phyloP scores from a whole-genome alignment of 2,329 filamentous ascomycete species.

The Aspergillus sp. region DNA sequence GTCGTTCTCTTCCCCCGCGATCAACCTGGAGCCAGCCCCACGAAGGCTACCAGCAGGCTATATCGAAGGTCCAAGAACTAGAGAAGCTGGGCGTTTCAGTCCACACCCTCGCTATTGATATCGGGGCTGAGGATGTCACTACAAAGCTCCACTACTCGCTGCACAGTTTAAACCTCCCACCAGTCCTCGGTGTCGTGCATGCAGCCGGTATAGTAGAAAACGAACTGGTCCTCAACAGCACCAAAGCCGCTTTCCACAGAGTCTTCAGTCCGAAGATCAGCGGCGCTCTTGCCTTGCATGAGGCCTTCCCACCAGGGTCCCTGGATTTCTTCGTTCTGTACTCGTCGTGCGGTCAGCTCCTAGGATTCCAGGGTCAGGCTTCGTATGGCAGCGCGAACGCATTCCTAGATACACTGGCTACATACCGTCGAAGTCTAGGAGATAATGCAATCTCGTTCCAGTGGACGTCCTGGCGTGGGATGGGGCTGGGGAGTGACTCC shows the following conservation, averaged over 20 bases:
- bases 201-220: slow-evolving; percentile 8
- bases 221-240: background rate
- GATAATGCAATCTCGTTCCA: slow-evolving; percentile 11
- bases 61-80: slow-evolving; percentile 29
- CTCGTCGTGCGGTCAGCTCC: slow-evolving; percentile 11
- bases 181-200: slow-evolving; percentile 9
- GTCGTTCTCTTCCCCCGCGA: slow-evolving; percentile 38
- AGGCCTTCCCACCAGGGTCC: slow-evolving; percentile 1
- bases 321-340: slow-evolving; percentile 10
- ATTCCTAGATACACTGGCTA: slow-evolving; percentile 9
- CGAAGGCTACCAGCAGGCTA: background rate
- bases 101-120: slow-evolving; percentile 36
- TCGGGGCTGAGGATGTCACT: slow-evolving; percentile 25
- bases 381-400: slow-evolving; percentile 7
- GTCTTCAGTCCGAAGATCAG: slow-evolving; percentile 7
- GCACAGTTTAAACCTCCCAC: background rate
- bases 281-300: background rate
- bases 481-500: slow-evolving; percentile 33
- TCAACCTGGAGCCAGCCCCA: slow-evolving; percentile 24
- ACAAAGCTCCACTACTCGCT: slow-evolving; percentile 19
- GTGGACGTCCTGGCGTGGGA: slow-evolving; percentile 11
- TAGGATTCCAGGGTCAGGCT: slow-evolving; percentile 8
- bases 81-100: slow-evolving; percentile 34
- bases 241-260: background rate
- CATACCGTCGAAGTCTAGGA: slow-evolving; percentile 1